Conservation (phyloP, 257 asterid genomes). For the Gentiana dahurica region DNA sequence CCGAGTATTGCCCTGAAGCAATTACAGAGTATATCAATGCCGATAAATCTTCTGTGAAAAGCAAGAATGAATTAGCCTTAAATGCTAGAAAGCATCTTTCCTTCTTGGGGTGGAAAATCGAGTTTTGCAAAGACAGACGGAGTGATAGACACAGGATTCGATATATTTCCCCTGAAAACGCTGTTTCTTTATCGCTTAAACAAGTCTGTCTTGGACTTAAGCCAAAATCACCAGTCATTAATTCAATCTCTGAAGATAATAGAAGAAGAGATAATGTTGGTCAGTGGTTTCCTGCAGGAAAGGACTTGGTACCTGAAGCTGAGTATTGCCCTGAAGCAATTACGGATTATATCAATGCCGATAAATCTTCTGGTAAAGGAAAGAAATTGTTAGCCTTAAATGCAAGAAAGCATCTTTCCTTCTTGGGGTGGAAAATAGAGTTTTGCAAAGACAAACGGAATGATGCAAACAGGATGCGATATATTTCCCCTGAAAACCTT, state of each 20-base stretch:
- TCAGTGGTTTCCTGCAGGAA: slow-evolving; percentile 33
- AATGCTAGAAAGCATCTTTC: slow-evolving; percentile 43
- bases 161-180: slow-evolving; percentile 40
- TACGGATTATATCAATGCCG: slow-evolving; percentile 12
- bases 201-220: slow-evolving; percentile 21
- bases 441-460: neutral
- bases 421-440: slow-evolving; percentile 57
- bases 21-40: slow-evolving; percentile 18
- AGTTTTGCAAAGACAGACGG: slow-evolving; percentile 5
- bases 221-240: no score
- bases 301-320: slow-evolving; percentile 26
- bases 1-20: slow-evolving; percentile 35
- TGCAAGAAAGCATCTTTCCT: slow-evolving; percentile 42
- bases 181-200: slow-evolving; percentile 23
- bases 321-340: slow-evolving; percentile 38
- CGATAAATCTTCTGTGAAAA: slow-evolving; percentile 1
- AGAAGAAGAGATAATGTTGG: no score
- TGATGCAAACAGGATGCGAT: slow-evolving; percentile 19
- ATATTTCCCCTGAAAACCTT: slow-evolving; percentile 36
- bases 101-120: slow-evolving; percentile 55
- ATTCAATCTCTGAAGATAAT: no score
- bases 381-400: neutral
- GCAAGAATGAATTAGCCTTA: neutral
- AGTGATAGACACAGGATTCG: slow-evolving; percentile 13
- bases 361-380: slow-evolving; percentile 2